Conservation (phyloP, 768 basidiomycete genomes). For the Tylopilus sp. region DNA sequence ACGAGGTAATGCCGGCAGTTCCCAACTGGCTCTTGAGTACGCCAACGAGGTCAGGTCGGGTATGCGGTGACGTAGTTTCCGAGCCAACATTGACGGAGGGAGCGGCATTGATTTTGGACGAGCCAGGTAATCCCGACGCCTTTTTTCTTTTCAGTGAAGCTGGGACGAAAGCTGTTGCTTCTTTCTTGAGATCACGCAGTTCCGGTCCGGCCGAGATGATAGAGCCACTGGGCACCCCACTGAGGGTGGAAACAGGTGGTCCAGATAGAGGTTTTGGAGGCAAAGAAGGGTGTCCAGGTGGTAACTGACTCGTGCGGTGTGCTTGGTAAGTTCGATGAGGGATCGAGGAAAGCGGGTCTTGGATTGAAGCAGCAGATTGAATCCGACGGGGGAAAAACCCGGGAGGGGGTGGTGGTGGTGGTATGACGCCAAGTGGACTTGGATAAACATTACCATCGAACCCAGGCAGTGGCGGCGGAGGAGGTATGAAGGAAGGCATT, state of each 20-base stretch:
- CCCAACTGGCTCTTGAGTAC: constrained; percentile 62
- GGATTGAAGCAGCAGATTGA: constrained; percentile 52
- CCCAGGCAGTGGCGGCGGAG: constrained; percentile 14
- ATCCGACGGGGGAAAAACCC: constrained; percentile 61
- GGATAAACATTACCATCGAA: constrained; percentile 4
- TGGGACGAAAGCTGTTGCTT: constrained; percentile 91
- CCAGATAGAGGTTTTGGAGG: constrained; percentile 38
- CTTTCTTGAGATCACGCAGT: constrained; percentile 91
- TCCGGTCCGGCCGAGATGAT: constrained; percentile 83
- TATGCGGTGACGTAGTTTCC: constrained; percentile 29
- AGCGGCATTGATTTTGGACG: constrained; percentile 58
- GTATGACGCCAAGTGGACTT: constrained; percentile 18
- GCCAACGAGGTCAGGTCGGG: constrained; percentile 64
- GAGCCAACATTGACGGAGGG: constrained; percentile 44
- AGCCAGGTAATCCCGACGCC: constrained; percentile 30
- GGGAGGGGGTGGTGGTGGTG: constrained; percentile 48
- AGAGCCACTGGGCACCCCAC: constrained; percentile 44
- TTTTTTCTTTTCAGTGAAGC: constrained; percentile 76
- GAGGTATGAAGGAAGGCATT: constrained; percentile 16
- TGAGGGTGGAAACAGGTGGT: constrained; percentile 34
- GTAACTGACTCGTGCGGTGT: constrained; percentile 47
- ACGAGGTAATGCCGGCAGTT: constrained; percentile 26
- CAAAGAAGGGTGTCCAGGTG: constrained; percentile 40
- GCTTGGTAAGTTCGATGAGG: constrained; percentile 80
- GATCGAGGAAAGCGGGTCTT: constrained; percentile 73